Evolutionary conservation across 1,139 yeast genomes (phyloP).

Genomic region (Hansenula anomala): DNA sequence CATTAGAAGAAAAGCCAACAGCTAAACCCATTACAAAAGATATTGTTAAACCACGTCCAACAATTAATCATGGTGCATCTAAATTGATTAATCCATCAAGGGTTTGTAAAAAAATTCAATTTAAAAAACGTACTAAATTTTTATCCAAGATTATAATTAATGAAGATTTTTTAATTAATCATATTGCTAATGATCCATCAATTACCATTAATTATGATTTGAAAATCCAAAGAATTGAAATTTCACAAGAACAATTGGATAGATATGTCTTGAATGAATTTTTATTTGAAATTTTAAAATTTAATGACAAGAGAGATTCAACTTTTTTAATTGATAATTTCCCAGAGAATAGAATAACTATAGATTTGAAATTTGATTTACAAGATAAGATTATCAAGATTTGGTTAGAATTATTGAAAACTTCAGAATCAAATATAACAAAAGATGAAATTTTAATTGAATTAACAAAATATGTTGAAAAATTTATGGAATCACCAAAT

Average conservation of each 20-base stretch:
- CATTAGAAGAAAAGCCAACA: not conserved
- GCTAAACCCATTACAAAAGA: no score
- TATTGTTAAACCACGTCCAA: no score
- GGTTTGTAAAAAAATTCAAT: no score
- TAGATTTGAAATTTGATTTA: conserved; percentile 9
- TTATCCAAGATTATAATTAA: not conserved
- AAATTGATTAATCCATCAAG: no score
- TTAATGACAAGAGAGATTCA: conserved; percentile 6
- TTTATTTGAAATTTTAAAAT: conserved; percentile 5
- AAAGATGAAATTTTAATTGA: not conserved
- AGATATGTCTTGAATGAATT: conserved; percentile 8
- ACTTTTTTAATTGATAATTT: not conserved
- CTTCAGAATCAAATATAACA: not conserved
- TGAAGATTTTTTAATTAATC: not conserved
- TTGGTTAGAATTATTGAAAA: conserved; percentile 7
- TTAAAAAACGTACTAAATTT: conserved; percentile 2
- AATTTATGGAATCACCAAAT: not conserved
- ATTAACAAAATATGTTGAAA: not conserved
- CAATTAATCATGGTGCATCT: not conserved
- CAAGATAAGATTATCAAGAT: not conserved
- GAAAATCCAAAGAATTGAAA: not conserved
- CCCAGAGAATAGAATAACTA: conserved; percentile 8
- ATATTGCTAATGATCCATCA: not conserved
- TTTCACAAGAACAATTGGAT: conserved; percentile 3
- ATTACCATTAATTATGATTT: not conserved